These are phyloP conservation scores for Kodamaea laetipori DNA, from an alignment of 805 yeast species.

Conservation along the genomic window DNA sequence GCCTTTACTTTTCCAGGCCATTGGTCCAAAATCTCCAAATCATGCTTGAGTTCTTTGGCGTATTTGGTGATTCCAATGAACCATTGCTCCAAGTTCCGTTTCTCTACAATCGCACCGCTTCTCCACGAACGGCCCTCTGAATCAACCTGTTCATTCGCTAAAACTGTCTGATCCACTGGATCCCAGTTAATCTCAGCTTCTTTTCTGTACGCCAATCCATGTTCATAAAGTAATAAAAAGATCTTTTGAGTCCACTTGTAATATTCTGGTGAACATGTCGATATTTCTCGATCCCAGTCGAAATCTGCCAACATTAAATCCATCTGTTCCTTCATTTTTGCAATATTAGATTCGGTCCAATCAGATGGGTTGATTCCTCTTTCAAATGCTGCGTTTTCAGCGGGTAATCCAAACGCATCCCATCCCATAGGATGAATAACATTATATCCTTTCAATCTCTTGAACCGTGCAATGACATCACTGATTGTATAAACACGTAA, in stretches of 20 bases:
- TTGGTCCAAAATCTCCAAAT: conserved; percentile 57
- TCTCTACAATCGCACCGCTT: conserved; percentile 93
- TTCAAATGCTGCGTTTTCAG: conserved; percentile 96
- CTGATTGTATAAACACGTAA: conserved; percentile 88
- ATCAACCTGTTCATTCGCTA: conserved; percentile 96
- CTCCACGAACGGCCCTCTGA: conserved; percentile 91
- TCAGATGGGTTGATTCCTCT: conserved; percentile 71
- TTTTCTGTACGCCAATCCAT: conserved; percentile 82
- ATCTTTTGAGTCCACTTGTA: conserved; percentile 92
- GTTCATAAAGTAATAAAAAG: conserved; percentile 68
- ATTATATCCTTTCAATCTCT: conserved; percentile 70
- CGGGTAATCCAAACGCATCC: conserved; percentile 99
- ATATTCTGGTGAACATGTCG: conserved; percentile 84
- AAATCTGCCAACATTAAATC: conserved; percentile 75
- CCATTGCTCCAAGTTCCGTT: conserved; percentile 84
- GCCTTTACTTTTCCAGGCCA: conserved; percentile 91
- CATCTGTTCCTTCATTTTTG: conserved; percentile 85
- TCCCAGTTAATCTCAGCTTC: conserved; percentile 97
- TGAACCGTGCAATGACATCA: conserved; percentile 78
- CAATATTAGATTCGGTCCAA: conserved; percentile 85
- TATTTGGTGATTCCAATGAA: conserved; percentile 85
- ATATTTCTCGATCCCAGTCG: conserved; percentile 90
- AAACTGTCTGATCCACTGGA: conserved; percentile 90
- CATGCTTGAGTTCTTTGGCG: conserved; percentile 67
- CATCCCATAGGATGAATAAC: conserved; percentile 98